phyloP scores from a whole-genome alignment of 2,329 filamentous ascomycete genomes.

The Botrytis elliptica region DNA sequence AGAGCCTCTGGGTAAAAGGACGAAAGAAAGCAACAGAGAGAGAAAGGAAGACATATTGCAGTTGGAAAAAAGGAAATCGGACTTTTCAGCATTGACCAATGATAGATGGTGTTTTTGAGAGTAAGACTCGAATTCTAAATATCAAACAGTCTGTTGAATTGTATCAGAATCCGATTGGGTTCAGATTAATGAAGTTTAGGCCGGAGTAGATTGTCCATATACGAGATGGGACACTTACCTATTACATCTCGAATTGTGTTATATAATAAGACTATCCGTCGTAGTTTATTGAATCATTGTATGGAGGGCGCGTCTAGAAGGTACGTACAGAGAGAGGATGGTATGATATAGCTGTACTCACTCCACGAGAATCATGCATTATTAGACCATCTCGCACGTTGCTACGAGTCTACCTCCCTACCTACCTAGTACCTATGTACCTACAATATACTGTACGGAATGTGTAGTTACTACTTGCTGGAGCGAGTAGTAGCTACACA shows the following conservation, averaged over 20 bases:
- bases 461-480: neutral
- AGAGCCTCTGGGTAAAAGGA: neutral
- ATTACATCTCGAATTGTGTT: neutral
- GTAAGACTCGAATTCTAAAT: neutral
- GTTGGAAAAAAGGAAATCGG: neutral
- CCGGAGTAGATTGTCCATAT: neutral
- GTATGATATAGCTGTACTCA: neutral
- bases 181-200: neutral
- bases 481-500: neutral
- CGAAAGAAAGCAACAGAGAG: neutral
- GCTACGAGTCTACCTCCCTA: neutral
- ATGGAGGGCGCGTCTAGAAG: neutral
- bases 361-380: neutral
- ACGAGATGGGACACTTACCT: neutral
- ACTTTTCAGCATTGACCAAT: neutral
- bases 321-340: neutral
- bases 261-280: neutral
- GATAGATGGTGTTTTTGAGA: neutral
- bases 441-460: too few species aligned
- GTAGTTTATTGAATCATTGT: neutral
- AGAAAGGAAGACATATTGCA: neutral
- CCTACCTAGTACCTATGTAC: neutral
- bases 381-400: neutral
- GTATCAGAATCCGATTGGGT: neutral
- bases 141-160: neutral